These are phyloP conservation scores for Recurvomyces mirabilis DNA, from an alignment of 495 filamentous ascomycete genomes.

Conservation along the genomic window DNA sequence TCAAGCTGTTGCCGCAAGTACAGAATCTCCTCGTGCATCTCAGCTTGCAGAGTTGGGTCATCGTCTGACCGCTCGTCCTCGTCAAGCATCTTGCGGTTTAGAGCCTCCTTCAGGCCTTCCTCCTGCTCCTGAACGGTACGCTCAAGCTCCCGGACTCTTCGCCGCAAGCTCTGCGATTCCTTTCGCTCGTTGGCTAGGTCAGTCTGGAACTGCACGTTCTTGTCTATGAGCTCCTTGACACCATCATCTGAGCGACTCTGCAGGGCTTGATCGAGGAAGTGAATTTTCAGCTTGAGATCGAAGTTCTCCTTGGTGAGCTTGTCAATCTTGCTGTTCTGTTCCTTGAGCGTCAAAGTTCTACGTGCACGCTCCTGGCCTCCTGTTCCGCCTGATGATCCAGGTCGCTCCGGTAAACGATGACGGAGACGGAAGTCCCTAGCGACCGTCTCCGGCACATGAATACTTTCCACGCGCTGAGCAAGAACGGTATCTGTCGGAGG, in stretches of 20 bases:
- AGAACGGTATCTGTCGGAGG: slow-evolving; percentile 81
- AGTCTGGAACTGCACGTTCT: slow-evolving; percentile 92
- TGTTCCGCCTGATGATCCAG: slow-evolving; percentile 22
- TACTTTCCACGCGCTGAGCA: slow-evolving; percentile 72
- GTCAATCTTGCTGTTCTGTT: slow-evolving; percentile 94
- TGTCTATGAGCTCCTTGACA: slow-evolving; percentile 90
- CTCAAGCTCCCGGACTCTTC: slow-evolving; percentile 72
- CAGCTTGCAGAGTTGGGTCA: slow-evolving; percentile 53
- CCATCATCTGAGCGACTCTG: slow-evolving; percentile 92
- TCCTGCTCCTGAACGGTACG: slow-evolving; percentile 68
- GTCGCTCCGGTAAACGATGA: slow-evolving; percentile 39
- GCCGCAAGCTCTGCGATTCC: slow-evolving; percentile 70
- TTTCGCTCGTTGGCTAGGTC: slow-evolving; percentile 76
- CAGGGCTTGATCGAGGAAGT: slow-evolving; percentile 86
- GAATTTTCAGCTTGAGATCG: slow-evolving; percentile 93
- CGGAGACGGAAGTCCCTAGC: slow-evolving; percentile 68
- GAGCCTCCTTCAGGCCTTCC: slow-evolving; percentile 44
- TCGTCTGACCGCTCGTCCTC: slow-evolving; percentile 38
- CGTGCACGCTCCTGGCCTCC: slow-evolving; percentile 36
- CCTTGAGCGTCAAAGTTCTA: slow-evolving; percentile 84
- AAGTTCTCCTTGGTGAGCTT: slow-evolving; percentile 93
- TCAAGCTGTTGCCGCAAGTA: slow-evolving; percentile 76
- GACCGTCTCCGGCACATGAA: slow-evolving; percentile 81
- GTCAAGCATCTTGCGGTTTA: slow-evolving; percentile 23
- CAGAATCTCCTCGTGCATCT: slow-evolving; percentile 71